Percentiles rank a stretch among this genome's conserved stretches.
These are phyloP conservation scores for Rusavskia elegans DNA, from an alignment of 495 filamentous ascomycete genomes.

Conservation along the genomic window DNA sequence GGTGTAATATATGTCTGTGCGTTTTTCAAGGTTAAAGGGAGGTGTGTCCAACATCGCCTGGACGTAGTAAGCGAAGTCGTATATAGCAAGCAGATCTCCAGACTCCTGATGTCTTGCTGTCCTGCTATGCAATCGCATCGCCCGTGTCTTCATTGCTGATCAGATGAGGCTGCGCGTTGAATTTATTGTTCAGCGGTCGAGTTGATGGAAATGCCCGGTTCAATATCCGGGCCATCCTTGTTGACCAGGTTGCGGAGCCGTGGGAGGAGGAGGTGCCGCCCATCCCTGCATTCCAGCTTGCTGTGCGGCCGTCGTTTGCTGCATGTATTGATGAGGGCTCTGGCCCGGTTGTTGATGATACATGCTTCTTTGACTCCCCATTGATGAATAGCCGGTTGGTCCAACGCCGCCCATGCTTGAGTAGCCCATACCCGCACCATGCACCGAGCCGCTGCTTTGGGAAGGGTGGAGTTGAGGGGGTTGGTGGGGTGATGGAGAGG, in stretches of 20 bases:
- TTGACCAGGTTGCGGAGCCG: conserved; percentile 2
- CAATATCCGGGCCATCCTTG: conserved; percentile 1
- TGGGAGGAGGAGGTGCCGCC: conserved; percentile 17
- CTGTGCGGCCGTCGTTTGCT: conserved; percentile 27
- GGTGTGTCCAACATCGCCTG: no score
- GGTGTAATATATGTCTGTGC: no score
- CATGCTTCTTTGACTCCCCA: conserved; percentile 30
- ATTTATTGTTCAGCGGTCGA: no score
- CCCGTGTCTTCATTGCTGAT: no score
- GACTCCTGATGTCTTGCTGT: no score
- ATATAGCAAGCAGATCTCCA: no score
- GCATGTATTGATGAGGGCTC: conserved; percentile 43
- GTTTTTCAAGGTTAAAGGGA: no score
- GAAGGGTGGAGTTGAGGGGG: conserved; percentile 34
- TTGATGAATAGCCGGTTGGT: conserved; percentile 16
- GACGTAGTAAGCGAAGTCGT: no score
- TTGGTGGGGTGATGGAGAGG: conserved; percentile 32
- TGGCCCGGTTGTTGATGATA: conserved; percentile 33
- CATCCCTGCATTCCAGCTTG: conserved; percentile 32
- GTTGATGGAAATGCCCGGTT: background rate
- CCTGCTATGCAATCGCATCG: no score
- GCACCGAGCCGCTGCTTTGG: conserved; percentile 45
- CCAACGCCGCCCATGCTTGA: conserved; percentile 8
- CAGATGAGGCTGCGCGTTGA: no score
- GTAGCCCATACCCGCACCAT: conserved; percentile 37